Evolutionary conservation across 1,284 basidiomycete species (phyloP).

Genomic region (Ceratobasidium theobromae): DNA sequence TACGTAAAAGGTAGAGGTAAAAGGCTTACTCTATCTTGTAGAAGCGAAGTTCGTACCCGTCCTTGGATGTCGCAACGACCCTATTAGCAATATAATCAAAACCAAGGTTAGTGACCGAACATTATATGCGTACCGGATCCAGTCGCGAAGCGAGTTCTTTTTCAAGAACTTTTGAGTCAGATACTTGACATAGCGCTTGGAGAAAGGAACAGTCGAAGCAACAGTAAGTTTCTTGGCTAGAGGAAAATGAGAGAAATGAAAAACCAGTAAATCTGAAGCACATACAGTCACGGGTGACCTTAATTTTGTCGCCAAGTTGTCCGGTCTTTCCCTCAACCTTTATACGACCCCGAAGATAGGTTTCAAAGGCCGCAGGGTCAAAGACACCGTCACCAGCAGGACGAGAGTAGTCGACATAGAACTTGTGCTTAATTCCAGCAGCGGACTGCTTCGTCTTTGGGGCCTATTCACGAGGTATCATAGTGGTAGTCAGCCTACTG

Average conservation of each 20-base stretch:
- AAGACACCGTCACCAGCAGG: slow-evolving; percentile 90
- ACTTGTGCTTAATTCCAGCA: slow-evolving; percentile 75
- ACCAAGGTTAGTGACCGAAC: slow-evolving; percentile 21
- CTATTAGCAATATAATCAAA: slow-evolving; percentile 50
- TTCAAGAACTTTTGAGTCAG: slow-evolving; percentile 96
- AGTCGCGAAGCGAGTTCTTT: slow-evolving; percentile 83
- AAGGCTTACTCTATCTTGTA: slow-evolving; percentile 86
- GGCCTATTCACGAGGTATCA: slow-evolving; percentile 42
- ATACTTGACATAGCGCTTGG: slow-evolving; percentile 92
- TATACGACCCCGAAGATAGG: slow-evolving; percentile 92
- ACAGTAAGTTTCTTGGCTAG: slow-evolving; percentile 78
- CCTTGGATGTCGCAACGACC: slow-evolving; percentile 86
- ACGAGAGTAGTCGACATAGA: slow-evolving; percentile 91
- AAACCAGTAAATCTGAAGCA: slow-evolving; percentile 33
- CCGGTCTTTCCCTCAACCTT: slow-evolving; percentile 64
- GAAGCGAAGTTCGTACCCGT: slow-evolving; percentile 88
- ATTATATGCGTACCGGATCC: slow-evolving; percentile 66
- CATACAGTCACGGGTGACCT: slow-evolving; percentile 79
- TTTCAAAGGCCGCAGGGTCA: slow-evolving; percentile 88
- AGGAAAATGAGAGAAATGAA: slow-evolving; percentile 39
- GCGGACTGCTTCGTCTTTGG: slow-evolving; percentile 45
- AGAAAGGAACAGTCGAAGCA: slow-evolving; percentile 80
- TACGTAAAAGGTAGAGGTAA: not conserved
- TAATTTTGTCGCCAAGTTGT: slow-evolving; percentile 83
- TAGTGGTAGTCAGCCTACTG: slow-evolving; percentile 76